Base-by-base conservation (phyloP, 805 yeast genomes). In the Alloascoidea hylecoeti region DNA sequence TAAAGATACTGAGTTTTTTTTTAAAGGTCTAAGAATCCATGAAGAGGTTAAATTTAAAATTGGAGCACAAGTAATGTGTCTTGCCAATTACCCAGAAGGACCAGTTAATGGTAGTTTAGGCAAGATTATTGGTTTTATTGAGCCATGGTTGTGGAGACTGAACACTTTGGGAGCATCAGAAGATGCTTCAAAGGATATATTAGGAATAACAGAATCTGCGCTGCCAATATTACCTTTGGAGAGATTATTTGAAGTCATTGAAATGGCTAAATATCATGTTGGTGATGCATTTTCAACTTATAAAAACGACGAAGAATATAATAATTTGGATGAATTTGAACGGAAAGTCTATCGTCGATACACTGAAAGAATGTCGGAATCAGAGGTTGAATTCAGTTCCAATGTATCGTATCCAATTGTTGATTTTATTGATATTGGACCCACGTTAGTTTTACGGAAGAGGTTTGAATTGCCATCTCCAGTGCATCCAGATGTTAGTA, bases 31-130 rank as follows among this genome's bases (percentile, higher is more conserved):
- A 44, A 54, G 81, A 48, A 81, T 86, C 1, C 82, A 84, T 2
- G 59, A 63, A 28, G 57, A 56, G 28, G 51, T 82, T 12, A 60
- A 60, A 4, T 57, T 82, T 47, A 82, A 80, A 49, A 67, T 67
- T 39, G 79, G 79, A 35, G 84, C 89, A 0, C 92, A 81, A 55
- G 94, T 82, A 1, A 81, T 82, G 89, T 72, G 81, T 65, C 66
- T 81, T 35, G 81, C 81, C 50, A 82, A 82, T 49, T 65, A 76
- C 40, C 89, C 79, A 50, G 78, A 71, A 18, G 66, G 74, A 0
- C 60, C 82, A 36, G 92, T 81, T 6, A 82, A 82, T 56, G 94
- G 94, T 0, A 74, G 86, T 0, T 57, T 81, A 19, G 94, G 94
- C 0, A 75, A 64, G 46, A 79, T 82, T 1, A 54, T 76, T 33